Percentiles rank a stretch among this genome's conserved stretches.
Conservation (phyloP, 1,139 yeast genomes). For the Scheffersomyces cryptocercus region DNA sequence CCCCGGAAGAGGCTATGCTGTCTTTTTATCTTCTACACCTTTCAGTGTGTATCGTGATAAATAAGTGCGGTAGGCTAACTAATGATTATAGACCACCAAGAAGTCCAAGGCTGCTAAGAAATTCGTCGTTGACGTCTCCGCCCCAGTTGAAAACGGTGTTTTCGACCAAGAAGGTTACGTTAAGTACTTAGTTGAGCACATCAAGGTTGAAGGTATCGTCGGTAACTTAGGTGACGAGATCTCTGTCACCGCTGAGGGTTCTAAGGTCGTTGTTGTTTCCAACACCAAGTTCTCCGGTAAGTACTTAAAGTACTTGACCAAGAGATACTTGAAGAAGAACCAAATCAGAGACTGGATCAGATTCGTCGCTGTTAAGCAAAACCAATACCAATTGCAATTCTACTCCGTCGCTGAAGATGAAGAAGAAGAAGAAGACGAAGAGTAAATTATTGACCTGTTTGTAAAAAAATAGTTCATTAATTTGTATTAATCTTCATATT, state of each 20-base stretch:
- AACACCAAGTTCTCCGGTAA: constrained; percentile 98
- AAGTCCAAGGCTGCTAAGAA: constrained; percentile 80
- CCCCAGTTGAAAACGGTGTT: constrained; percentile 97
- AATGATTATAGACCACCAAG: constrained; percentile 64
- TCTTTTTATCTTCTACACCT: constrained; percentile 38
- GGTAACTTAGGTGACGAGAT: constrained; percentile 97
- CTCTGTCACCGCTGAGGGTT: constrained; percentile 82
- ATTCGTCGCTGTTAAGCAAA: constrained; percentile 94
- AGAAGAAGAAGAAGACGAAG: constrained; percentile 90
- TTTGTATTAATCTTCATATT: constrained; percentile 4
- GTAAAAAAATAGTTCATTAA: constrained; percentile 8
- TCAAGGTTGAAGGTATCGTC: constrained; percentile 95
- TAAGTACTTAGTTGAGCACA: constrained; percentile 97
- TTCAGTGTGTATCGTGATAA: constrained; percentile 19
- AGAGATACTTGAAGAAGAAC: constrained; percentile 99
- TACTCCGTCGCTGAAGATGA: constrained; percentile 96
- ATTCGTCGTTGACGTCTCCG: constrained; percentile 95
- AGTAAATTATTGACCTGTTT: constrained; percentile 3
- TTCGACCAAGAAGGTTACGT: constrained; percentile 97
- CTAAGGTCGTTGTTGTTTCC: constrained; percentile 85
- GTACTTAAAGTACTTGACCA: constrained; percentile 98
- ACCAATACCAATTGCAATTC: constrained; percentile 98
- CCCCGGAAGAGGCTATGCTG: constrained; percentile 55
- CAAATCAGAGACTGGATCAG: constrained; percentile 99
- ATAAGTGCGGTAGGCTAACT: constrained; percentile 66